Conservation (phyloP, 2,329 filamentous ascomycete species). For the Hyphodiscus sp. region DNA sequence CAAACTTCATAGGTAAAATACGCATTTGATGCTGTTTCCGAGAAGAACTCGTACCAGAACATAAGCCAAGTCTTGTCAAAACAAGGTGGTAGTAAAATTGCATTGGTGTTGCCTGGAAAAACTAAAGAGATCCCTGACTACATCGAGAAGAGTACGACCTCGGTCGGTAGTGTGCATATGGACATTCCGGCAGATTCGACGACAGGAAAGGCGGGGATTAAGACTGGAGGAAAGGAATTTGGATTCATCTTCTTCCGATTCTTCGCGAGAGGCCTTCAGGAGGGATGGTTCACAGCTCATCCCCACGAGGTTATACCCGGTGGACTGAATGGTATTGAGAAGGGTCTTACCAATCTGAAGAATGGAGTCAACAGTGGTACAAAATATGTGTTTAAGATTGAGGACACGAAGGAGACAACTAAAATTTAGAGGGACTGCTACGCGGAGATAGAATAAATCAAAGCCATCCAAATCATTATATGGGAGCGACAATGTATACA, state of each 20-base stretch:
- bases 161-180: constrained; percentile 20
- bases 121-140: constrained; percentile 31
- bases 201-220: constrained; percentile 15
- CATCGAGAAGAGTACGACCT: constrained; percentile 15
- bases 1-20: constrained; percentile 6
- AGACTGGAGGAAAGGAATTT: constrained; percentile 21
- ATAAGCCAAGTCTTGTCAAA: constrained; percentile 21
- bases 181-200: constrained; percentile 7
- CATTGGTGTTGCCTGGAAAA: constrained; percentile 36
- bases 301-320: constrained; percentile 45
- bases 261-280: constrained; percentile 35
- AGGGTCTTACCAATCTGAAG: constrained; percentile 47
- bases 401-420: constrained; percentile 21
- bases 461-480: not conserved
- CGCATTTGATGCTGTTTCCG: constrained; percentile 26
- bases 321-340: constrained; percentile 42
- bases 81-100: constrained; percentile 29
- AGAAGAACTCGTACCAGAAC: constrained; percentile 24
- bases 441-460: not conserved
- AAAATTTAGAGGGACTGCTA: not conserved
- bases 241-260: constrained; percentile 22
- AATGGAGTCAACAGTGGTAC: constrained; percentile 54
- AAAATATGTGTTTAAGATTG: constrained; percentile 53
- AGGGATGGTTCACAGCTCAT: constrained; percentile 45
- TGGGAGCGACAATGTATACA: too few relatives aligned